Evolutionary conservation across 768 basidiomycete genomes (phyloP), one percentile per base, ranked within the genome.

Genomic region (Mycena venus): DNA sequence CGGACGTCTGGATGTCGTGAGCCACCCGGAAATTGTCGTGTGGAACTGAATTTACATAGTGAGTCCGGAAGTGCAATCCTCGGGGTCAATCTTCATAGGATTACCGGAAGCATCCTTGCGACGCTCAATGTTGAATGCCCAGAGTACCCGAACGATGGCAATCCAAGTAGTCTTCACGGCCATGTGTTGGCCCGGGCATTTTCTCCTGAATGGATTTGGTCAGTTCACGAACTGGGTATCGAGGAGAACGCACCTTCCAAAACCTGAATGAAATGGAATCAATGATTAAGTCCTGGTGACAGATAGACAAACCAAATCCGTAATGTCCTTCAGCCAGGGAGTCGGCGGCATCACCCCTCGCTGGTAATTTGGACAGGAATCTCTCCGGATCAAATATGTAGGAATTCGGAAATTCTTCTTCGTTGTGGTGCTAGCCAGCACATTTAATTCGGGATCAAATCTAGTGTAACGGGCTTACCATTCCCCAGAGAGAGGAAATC

Each of bases 161-260:
- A 66, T 66, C 64, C 64, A 66, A 12, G 29, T 38, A n/a, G 47
- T 66, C 25, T 66, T 66, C 17, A 15, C 34, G 17, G 64, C 64
- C 64, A 66, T 23, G 51, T 66, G 51, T n/a, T 66, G 64, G 1
- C 64, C 64, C 19, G 64, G 64, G n/a, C 64, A 66, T 21, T 25
- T 25, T 25, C 63, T 4, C 5, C 63, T 65, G 63, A 42, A 51
- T 21, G 23, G 14, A 62, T 6, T 42, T 23, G 44, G 8, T 38
- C 47, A 29, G 23, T 4, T 62, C n/a, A n/a, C 21, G 44, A 34
- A 36, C 34, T 5, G 19, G 23, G 4, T 23, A 34, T 8, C n/a
- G 14, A 25, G 14, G n/a, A 44, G 17, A 32, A 55, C 64, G 25
- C 12, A 55, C 64, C 64, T 4, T 17, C 64, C 64, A 29, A 66